Percentiles rank a stretch among this genome's conserved stretches.
phyloP scores from a whole-genome alignment of 257 asterid genomes.

The Fraxinus excelsior region DNA sequence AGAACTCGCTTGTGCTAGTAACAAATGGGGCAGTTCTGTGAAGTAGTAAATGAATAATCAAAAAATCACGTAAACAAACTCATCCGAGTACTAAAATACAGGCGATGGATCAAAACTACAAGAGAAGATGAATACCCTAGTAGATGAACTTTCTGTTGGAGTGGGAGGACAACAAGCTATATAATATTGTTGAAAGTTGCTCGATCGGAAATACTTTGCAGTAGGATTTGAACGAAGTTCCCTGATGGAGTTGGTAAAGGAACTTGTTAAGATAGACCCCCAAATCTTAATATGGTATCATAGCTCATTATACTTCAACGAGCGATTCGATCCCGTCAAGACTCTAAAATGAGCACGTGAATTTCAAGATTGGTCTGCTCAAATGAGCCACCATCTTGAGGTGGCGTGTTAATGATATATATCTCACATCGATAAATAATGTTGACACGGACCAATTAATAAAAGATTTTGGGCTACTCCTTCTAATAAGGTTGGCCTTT shows the following conservation, averaged over 20 bases:
- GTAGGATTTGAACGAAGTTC: slow-evolving; percentile 11
- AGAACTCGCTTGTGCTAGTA: slow-evolving; percentile 34
- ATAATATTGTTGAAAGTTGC: slow-evolving; percentile 29
- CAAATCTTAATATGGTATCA: no score
- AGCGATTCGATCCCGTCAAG: no score
- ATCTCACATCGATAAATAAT: no score
- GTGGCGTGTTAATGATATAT: no score
- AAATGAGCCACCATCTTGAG: no score
- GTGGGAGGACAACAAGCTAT: slow-evolving; percentile 32
- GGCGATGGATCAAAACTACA: background rate
- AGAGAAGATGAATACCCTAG: slow-evolving; percentile 25
- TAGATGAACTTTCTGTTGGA: slow-evolving; percentile 22
- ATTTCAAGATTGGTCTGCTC: no score
- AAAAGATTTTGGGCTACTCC: no score
- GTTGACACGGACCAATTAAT: no score
- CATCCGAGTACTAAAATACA: background rate
- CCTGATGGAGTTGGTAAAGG: slow-evolving; percentile 52
- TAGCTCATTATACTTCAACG: no score
- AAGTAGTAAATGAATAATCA: background rate
- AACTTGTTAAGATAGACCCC: no score
- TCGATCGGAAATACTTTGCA: slow-evolving; percentile 10
- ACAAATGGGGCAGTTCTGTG: slow-evolving; percentile 56
- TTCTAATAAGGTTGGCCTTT: no score
- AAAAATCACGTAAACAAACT: background rate
- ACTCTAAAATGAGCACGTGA: no score